phyloP scores from a whole-genome alignment of 1,284 basidiomycete species.

The Sanghuangporus sanghuang region DNA sequence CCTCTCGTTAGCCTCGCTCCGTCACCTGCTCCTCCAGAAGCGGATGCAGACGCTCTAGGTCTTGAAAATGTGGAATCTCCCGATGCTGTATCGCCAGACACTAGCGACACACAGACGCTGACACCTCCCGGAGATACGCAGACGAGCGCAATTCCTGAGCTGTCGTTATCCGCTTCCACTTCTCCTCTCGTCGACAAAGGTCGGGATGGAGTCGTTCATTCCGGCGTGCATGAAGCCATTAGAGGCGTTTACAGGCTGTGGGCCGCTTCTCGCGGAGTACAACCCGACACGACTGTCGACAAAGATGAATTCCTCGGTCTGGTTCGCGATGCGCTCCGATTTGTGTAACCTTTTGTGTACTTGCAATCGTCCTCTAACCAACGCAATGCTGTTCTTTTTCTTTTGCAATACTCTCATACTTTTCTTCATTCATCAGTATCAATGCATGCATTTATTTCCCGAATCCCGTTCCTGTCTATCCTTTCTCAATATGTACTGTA shows the following conservation, averaged over 20 bases:
- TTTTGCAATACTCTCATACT: not conserved
- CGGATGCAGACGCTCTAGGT: not conserved
- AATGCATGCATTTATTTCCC: not conserved
- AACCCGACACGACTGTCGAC: conserved; percentile 22
- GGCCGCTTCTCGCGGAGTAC: conserved; percentile 27
- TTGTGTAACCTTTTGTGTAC: not conserved
- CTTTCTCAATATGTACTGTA: not conserved
- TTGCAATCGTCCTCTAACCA: not conserved
- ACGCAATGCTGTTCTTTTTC: not conserved
- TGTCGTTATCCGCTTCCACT: not conserved
- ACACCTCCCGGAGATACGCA: conserved; percentile 21
- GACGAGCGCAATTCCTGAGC: not conserved
- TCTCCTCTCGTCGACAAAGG: not conserved
- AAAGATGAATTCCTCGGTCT: conserved; percentile 34
- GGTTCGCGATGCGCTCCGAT: conserved; percentile 22
- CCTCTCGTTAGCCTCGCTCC: conserved; percentile 8
- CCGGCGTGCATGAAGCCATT: conserved; percentile 35
- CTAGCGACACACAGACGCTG: conserved; percentile 7
- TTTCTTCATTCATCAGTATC: not conserved
- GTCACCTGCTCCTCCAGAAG: conserved; percentile 1
- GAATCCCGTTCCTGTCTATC: not conserved
- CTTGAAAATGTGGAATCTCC: not conserved
- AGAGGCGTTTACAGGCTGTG: conserved; percentile 49
- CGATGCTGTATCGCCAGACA: conserved; percentile 3
- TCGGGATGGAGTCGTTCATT: conserved; percentile 17